A percentile compares a stretch with the other conserved stretches of the same genome.
Evolutionary conservation across 2,329 filamentous ascomycete genomes (phyloP).

Genomic region (Huntiella moniliformis): DNA sequence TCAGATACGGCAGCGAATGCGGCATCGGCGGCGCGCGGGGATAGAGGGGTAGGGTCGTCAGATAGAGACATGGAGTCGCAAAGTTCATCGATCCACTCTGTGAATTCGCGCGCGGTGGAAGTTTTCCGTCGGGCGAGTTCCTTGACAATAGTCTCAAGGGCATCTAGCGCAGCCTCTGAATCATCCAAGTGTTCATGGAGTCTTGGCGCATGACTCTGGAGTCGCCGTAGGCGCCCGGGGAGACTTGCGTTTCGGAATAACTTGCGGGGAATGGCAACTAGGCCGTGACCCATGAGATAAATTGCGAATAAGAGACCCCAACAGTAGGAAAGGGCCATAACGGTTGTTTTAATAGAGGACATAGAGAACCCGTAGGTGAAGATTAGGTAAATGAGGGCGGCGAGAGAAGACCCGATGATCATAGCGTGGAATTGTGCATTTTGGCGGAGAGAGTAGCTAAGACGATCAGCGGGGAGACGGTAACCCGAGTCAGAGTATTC

Average conservation of each 20-base stretch:
- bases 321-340: conserved; percentile 89
- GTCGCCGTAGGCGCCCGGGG: conserved; percentile 49
- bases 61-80: conserved; percentile 55
- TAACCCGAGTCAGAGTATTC: conserved; percentile 93
- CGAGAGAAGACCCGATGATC: conserved; percentile 47
- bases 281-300: conserved; percentile 91
- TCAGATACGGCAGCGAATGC: conserved; percentile 20
- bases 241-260: conserved; percentile 66
- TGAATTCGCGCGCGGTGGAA: conserved; percentile 54
- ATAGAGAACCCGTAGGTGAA: conserved; percentile 56
- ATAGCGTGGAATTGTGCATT: conserved; percentile 83
- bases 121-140: conserved; percentile 62
- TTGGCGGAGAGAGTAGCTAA: conserved; percentile 67
- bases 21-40: conserved; percentile 17
- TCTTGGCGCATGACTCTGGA: conserved; percentile 64
- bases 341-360: conserved; percentile 56
- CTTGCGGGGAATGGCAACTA: conserved; percentile 73
- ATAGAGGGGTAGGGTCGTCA: conserved; percentile 32
- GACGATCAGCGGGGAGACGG: conserved; percentile 60
- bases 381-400: conserved; percentile 70
- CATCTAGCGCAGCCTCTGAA: conserved; percentile 58
- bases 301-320: conserved; percentile 86
- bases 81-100: conserved; percentile 92
- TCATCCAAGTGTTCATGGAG: conserved; percentile 79
- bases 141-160: conserved; percentile 61